These are phyloP conservation scores for Leishmania arabica DNA, from an alignment of 208 protist genomes.

Conservation along the genomic window DNA sequence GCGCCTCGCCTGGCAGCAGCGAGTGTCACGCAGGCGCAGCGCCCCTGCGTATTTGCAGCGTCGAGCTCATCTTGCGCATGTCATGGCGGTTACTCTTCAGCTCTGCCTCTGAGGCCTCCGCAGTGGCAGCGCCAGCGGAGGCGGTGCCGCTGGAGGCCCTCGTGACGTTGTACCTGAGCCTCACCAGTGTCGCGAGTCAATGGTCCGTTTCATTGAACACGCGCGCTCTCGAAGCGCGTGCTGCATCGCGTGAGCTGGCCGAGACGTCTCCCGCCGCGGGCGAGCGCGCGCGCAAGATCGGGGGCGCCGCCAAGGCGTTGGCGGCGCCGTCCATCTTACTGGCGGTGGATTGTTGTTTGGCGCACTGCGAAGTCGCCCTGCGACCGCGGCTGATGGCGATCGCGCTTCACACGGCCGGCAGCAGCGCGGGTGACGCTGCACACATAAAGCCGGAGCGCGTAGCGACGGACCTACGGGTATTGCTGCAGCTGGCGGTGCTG, in stretches of 20 bases:
- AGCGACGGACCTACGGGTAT: background rate
- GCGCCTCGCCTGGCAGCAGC: background rate
- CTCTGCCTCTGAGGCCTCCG: background rate
- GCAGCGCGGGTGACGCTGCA: background rate
- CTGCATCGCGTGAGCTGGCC: background rate
- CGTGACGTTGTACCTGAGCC: constrained; percentile 18
- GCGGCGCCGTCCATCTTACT: background rate
- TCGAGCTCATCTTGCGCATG: constrained; percentile 2
- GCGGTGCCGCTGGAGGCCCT: constrained; percentile 24
- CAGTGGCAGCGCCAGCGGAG: background rate
- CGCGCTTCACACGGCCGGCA: background rate
- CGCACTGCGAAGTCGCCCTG: constrained; percentile 10
- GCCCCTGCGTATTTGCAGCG: background rate
- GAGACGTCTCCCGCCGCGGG: background rate
- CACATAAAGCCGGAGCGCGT: background rate
- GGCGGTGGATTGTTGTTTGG: constrained; percentile 1
- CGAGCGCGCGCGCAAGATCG: background rate
- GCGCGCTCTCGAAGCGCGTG: background rate
- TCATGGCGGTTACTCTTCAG: constrained; percentile 8
- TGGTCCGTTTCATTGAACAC: background rate
- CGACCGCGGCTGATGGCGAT: constrained; percentile 1
- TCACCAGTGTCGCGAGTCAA: background rate
- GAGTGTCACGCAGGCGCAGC: background rate
- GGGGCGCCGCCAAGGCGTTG: background rate
- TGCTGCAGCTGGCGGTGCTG: constrained; percentile 11